Base-by-base conservation (phyloP, 2,329 filamentous ascomycete genomes). In the Botryotinia calthae region DNA sequence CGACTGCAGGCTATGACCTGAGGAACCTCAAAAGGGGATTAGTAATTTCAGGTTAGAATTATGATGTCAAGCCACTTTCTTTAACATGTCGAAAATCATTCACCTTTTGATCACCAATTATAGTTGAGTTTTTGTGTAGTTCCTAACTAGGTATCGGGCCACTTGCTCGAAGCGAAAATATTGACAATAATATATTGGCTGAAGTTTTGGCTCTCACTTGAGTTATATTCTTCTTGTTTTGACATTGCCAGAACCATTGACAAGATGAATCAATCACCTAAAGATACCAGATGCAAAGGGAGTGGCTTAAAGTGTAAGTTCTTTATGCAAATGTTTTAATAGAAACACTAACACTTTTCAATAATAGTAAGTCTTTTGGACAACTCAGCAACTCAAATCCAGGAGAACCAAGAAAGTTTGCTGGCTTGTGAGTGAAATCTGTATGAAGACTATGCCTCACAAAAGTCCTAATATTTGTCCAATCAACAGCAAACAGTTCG, bases 251-350 rank as follows among this genome's bases (percentile, higher is more conserved):
- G 31, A 56, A 7, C 7, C 42, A 22, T 18, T 56, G n/a, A 44
- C n/a, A 54, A 68, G 31, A 68, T 68, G 65, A 20, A 68, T 42
- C 48, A 56, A 28, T 22, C 34, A 56, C n/a, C 65, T 28, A 37
- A 68, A 31, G 48, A 68, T 44, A 34, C 40, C 34, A 68, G 65
- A 25, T 31, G 10, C 7, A 40, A 68, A 31, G n/a, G 18, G 18
- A 22, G 4, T 22, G 18, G 22, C 37, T 56, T 18, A 31, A 31
- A 44, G n/a, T 42, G 65, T 68, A 40, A 68, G 65, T 16, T 28
- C 65, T 42, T 31, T 31, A 18, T 56, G 40, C 1, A 44, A 5
- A 44, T 56, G 18, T 40, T 56, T 54, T 42, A 18, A 56, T n/a
- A 16, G 20, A 56, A 34, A 31, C 40, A 56, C 48, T 68, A 56